Evolutionary conservation across 2,329 filamentous ascomycete species (phyloP), one percentile per base, ranked within the genome.

Genomic region (Curvularia lunata): DNA sequence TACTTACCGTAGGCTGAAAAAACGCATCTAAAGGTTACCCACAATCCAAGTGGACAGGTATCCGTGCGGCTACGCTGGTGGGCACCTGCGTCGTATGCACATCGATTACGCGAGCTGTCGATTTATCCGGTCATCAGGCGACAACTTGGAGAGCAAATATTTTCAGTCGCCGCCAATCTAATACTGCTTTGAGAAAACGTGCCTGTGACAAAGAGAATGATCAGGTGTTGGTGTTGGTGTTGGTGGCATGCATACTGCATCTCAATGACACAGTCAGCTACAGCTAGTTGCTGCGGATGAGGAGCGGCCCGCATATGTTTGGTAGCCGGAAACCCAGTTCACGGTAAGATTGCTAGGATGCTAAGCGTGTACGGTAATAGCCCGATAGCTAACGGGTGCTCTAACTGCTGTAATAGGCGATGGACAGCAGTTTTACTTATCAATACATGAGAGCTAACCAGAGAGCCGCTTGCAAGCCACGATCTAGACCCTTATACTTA

Each of bases 81-180:
- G 21, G 38, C 38, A 23, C 37, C 18, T 48, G 51, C 43, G 37
- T 18, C 5, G 18, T 30, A 28, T 43, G 45, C 52, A 49, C 28
- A 38, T 27, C 37, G 37, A 43, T 34, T 18, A 49, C 40, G 52
- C 52, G 38, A 49, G 43, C 38, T 37, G 3, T 42, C 19, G 46
- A 21, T 54, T 54, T 49, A 54, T 37, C 45, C 52, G 37, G 52
- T 43, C 45, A 49, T 43, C 38, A 32, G 21, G 21, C 45, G 13
- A 54, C 38, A 12, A 38, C 16, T 13, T 54, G 16, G 37, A 30
- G 23, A n/a, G 16, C 16, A 3, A 5, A 49, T n/a, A 27, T 25
- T 18, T 18, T 1, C 9, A 7, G 43, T 43, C 45, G 18, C 28
- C 18, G 4, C 12, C 23, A 43, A 27, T 23, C 45, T 5, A n/a